Evolutionary conservation across 306 rosid genomes (phyloP).

Genomic region (Ceratonia siliqua): DNA sequence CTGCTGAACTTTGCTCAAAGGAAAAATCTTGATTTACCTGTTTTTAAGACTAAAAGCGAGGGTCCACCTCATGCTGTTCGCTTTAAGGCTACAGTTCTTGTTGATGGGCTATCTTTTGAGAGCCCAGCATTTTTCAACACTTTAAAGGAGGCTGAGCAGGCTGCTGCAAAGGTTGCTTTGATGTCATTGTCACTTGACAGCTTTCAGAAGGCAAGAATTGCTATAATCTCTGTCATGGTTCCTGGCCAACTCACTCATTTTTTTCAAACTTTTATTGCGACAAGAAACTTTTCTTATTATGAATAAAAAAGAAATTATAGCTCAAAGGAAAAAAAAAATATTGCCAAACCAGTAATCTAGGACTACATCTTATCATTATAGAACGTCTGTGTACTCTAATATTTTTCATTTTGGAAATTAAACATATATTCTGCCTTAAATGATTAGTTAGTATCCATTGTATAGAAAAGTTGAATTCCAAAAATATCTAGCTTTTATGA

Average conservation of each 20-base stretch:
- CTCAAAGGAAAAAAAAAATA: not conserved
- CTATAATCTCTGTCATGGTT: too few species aligned
- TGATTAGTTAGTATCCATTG: not conserved
- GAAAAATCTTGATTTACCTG: slow-evolving; percentile 33
- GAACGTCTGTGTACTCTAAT: not conserved
- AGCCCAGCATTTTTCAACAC: slow-evolving; percentile 27
- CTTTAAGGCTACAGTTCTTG: slow-evolving; percentile 34
- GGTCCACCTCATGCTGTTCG: slow-evolving; percentile 20
- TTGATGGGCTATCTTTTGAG: slow-evolving; percentile 35
- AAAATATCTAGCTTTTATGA: not conserved
- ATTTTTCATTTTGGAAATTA: not conserved
- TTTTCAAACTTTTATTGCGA: not conserved
- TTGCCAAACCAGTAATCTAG: not conserved
- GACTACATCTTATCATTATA: not conserved
- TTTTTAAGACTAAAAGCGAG: slow-evolving; percentile 4
- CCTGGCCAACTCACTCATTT: too few species aligned
- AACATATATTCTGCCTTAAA: not conserved
- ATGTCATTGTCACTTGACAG: slow-evolving; percentile 38
- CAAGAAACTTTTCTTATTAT: not conserved
- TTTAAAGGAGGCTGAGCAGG: slow-evolving; percentile 39
- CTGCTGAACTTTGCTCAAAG: slow-evolving; percentile 32
- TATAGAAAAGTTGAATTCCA: not conserved
- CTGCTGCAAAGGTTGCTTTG: slow-evolving; percentile 40
- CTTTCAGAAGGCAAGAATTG: slow-evolving; percentile 40
- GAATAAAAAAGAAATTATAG: not conserved